These are phyloP conservation scores for Quercus berberidifolia DNA, from an alignment of 306 rosid genomes.

Conservation along the genomic window DNA sequence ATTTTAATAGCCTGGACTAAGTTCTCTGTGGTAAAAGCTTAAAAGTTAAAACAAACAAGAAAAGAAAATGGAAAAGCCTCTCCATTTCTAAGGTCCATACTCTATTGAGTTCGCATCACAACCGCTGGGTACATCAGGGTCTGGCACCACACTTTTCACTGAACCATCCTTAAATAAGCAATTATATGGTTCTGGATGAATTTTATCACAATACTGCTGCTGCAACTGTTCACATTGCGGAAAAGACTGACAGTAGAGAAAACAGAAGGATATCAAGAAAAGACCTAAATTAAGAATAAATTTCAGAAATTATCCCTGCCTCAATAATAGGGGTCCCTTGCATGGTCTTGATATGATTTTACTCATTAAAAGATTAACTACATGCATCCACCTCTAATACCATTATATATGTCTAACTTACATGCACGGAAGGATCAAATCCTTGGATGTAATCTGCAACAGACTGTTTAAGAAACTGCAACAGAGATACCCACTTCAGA, in stretches of 20 bases:
- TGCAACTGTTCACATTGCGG: conserved; percentile 75
- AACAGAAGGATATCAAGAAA: conserved; percentile 19
- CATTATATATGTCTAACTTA: conserved; percentile 37
- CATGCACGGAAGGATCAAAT: conserved; percentile 76
- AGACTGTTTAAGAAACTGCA: conserved; percentile 86
- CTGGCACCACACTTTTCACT: conserved; percentile 64
- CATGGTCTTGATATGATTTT: conserved; percentile 9
- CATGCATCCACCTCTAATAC: neutral
- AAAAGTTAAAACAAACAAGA: neutral
- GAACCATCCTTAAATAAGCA: conserved; percentile 51
- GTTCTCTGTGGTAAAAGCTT: conserved; percentile 2
- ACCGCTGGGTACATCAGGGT: conserved; percentile 76
- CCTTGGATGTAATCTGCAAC: conserved; percentile 65
- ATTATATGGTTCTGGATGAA: conserved; percentile 43
- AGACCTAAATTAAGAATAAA: conserved; percentile 6
- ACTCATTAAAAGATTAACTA: neutral
- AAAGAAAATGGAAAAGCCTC: conserved; percentile 6
- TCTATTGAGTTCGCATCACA: conserved; percentile 71
- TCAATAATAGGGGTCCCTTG: conserved; percentile 8
- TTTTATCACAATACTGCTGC: conserved; percentile 63
- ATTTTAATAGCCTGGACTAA: neutral
- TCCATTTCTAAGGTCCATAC: conserved; percentile 42
- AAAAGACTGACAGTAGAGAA: conserved; percentile 51
- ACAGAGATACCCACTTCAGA: conserved; percentile 34
- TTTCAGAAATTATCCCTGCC: conserved; percentile 3